Evolutionary conservation across 345 rosid species (phyloP).

Genomic region (Anastatica hierochuntica): DNA sequence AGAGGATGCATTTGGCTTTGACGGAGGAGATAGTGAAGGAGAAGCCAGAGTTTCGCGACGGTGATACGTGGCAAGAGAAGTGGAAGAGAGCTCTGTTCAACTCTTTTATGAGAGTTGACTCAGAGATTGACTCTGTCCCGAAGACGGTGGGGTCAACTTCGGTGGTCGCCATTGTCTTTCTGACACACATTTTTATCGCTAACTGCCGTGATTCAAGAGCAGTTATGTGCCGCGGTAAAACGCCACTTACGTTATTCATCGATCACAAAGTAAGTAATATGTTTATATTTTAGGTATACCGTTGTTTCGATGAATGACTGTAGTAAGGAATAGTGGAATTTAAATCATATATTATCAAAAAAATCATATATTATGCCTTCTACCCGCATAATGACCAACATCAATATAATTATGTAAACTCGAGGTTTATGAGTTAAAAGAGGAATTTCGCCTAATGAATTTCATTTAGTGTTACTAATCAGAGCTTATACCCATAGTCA

Average conservation of each 20-base stretch:
- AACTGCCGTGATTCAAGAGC: conserved; percentile 87
- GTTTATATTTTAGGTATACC: too few species aligned
- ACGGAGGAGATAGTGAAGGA: conserved; percentile 48
- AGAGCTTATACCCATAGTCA: background rate
- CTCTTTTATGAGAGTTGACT: conserved; percentile 57
- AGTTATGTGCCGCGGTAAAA: conserved; percentile 57
- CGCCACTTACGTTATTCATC: conserved; percentile 41
- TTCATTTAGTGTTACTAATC: background rate
- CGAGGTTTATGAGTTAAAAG: too few species aligned
- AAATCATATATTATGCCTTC: too few species aligned
- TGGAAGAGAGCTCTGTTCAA: conserved; percentile 53
- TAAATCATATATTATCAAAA: too few species aligned
- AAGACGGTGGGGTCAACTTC: conserved; percentile 89
- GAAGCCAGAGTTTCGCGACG: conserved; percentile 24
- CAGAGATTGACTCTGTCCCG: conserved; percentile 39
- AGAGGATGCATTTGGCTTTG: conserved; percentile 55
- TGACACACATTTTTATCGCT: conserved; percentile 51
- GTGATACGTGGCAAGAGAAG: conserved; percentile 36
- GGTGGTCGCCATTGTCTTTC: conserved; percentile 48
- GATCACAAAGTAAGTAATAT: conserved; percentile 57
- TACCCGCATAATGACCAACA: too few species aligned
- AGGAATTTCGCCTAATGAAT: too few species aligned
- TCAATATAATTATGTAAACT: too few species aligned
- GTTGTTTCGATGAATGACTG: too few species aligned
- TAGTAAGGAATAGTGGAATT: too few species aligned